phyloP scores from a whole-genome alignment of 2,329 filamentous ascomycete species.

The Diaporthe australafricana region DNA sequence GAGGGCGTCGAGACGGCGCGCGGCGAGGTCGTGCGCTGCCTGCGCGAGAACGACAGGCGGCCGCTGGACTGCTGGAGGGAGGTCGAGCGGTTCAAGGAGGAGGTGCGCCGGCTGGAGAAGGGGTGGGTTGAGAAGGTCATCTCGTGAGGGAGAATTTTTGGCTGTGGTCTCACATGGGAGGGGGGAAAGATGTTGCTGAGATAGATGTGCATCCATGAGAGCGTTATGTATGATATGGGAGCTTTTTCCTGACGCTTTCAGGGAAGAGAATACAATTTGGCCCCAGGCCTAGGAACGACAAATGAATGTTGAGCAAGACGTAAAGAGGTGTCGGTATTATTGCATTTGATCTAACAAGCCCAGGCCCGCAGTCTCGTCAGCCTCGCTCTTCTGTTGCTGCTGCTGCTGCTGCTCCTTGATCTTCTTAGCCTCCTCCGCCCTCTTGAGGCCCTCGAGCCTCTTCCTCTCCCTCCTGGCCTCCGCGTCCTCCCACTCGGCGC shows the following conservation, averaged over 20 bases:
- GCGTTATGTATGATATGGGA: slow-evolving; percentile 17
- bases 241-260: background rate
- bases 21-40: slow-evolving; percentile 80
- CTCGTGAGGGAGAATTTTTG: slow-evolving; percentile 46
- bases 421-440: slow-evolving; percentile 58
- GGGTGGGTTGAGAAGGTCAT: slow-evolving; percentile 88
- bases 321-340: background rate
- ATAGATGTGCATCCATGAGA: background rate
- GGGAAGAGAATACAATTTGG: background rate
- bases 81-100: slow-evolving; percentile 89
- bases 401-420: slow-evolving; percentile 53
- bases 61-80: slow-evolving; percentile 96
- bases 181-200: no score
- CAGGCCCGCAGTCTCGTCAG: slow-evolving; percentile 22
- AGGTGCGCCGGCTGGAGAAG: slow-evolving; percentile 88
- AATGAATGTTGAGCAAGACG: background rate
- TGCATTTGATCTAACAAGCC: slow-evolving; percentile 8
- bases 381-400: slow-evolving; percentile 29
- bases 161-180: no score
- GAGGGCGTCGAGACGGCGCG: slow-evolving; percentile 80
- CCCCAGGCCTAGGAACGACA: background rate
- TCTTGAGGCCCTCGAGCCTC: slow-evolving; percentile 67
- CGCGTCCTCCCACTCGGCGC: slow-evolving; percentile 65
- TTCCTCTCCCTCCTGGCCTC: slow-evolving; percentile 65
- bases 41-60: slow-evolving; percentile 85